These are phyloP conservation scores for Scheffersomyces amazonensis DNA, from an alignment of 805 yeast genomes.

Conservation along the genomic window DNA sequence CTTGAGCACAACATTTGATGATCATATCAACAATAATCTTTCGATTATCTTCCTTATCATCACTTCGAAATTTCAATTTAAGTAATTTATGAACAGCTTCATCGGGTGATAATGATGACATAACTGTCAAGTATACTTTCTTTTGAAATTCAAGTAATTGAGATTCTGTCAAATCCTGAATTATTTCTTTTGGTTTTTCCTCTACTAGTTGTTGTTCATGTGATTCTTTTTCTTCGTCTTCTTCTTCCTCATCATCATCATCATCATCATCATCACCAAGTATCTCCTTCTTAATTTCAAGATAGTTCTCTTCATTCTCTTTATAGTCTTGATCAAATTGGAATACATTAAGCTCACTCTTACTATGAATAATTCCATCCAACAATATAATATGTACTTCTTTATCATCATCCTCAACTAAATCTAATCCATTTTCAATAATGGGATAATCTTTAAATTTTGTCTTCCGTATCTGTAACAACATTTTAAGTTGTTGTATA, in stretches of 20 bases:
- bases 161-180: conserved; percentile 69
- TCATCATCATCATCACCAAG: conserved; percentile 34
- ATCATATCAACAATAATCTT: conserved; percentile 66
- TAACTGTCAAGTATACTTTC: conserved; percentile 73
- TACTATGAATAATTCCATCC: conserved; percentile 48
- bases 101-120: conserved; percentile 87
- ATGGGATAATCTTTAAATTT: conserved; percentile 37
- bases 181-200: conserved; percentile 4
- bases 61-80: conserved; percentile 32
- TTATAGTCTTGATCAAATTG: conserved; percentile 50
- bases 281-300: conserved; percentile 39
- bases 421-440: conserved; percentile 49
- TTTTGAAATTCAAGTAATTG: conserved; percentile 66
- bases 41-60: conserved; percentile 31
- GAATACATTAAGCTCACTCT: conserved; percentile 50
- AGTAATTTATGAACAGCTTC: conserved; percentile 89
- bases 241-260: conserved; percentile 12
- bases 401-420: conserved; percentile 63
- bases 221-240: conserved; percentile 16
- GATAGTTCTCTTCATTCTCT: conserved; percentile 48
- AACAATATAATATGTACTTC: conserved; percentile 54
- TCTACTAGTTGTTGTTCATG: conserved; percentile 9
- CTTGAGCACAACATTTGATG: conserved; percentile 79
- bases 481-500: conserved; percentile 45
- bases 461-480: conserved; percentile 49